Evolutionary conservation across 2,329 filamentous ascomycete genomes (phyloP), one percentile per base, ranked within the genome.

Genomic region (Pestalotiopsis fici): DNA sequence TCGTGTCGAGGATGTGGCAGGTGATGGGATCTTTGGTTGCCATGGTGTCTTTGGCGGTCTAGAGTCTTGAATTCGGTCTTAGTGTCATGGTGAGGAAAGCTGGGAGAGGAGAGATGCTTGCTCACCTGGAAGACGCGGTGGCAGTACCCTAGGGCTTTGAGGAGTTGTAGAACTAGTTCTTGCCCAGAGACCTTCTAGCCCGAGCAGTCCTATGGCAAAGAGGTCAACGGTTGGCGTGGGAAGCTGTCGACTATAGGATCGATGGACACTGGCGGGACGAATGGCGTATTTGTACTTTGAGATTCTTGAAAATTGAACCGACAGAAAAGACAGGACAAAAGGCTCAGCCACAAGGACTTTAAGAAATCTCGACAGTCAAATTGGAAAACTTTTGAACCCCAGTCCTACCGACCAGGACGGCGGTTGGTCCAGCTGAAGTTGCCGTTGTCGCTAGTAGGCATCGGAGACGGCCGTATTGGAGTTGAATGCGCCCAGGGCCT

Each of bases 1-100:
- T 87, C 12, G 93, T 95, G 84, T 96, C 92, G 78, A 96, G 92
- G 79, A 95, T 88, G 84, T 96, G 93, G 84, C 93, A 95, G 78
- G 93, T 95, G 75, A 96, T 95, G 76, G 88, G 88, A 76, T 90
- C 88, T 75, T 87, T 89, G 71, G 31, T 70, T 47, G 76, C 73
- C 78, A 78, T 78, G 50, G 60, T 21, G 31, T 50, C 18, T 50
- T 11, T 23, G 43, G 5, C 18, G 18, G 43, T 50, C 43, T 23
- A n/a, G 21, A 31, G 55, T 59, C 55, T 59, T 3, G 55, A 6
- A 6, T 15, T 31, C 12, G 57, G 57, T 60, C 18, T 60, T 31
- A 31, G 27, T 28, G 11, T 31, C 12, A 21, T 11, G 7, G 55
- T 57, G 13, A 12, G 18, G 21, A 15, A 57, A 57, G 55, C 23